Conservation (phyloP, 169 alveolate species). For the Cryptosporidium xiaoi region DNA sequence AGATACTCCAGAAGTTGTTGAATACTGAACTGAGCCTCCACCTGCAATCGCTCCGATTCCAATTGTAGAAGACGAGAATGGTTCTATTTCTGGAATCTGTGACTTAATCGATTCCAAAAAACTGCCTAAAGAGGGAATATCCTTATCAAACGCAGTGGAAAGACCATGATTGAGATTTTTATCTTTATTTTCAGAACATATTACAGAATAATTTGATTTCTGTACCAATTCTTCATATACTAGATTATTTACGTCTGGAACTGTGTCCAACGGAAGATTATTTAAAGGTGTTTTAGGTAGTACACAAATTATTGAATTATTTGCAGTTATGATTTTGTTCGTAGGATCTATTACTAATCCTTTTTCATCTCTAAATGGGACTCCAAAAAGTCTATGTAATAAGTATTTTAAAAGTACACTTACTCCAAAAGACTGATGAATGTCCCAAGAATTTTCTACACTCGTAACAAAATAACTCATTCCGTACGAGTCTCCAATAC, state of each 20-base stretch:
- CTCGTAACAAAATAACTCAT: slow-evolving; percentile 54
- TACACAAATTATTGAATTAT: slow-evolving; percentile 27
- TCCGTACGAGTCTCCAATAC: slow-evolving; percentile 51
- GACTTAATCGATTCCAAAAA: slow-evolving; percentile 37
- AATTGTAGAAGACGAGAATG: background rate
- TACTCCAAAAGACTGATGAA: slow-evolving; percentile 49
- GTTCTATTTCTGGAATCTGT: slow-evolving; percentile 51
- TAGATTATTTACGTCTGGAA: slow-evolving; percentile 12
- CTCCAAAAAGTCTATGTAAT: slow-evolving; percentile 40
- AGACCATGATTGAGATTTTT: slow-evolving; percentile 40
- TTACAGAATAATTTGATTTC: slow-evolving; percentile 26
- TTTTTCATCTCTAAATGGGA: slow-evolving; percentile 28
- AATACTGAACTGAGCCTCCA: background rate
- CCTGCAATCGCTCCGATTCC: slow-evolving; percentile 3
- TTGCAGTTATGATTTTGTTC: slow-evolving; percentile 9
- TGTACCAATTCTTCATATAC: slow-evolving; percentile 49
- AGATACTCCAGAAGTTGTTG: background rate
- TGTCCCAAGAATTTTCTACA: slow-evolving; percentile 41
- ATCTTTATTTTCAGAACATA: background rate
- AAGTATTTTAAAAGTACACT: slow-evolving; percentile 34
- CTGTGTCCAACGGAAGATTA: slow-evolving; percentile 9
- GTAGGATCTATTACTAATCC: slow-evolving; percentile 5
- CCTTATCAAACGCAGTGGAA: slow-evolving; percentile 49
- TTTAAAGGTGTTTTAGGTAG: slow-evolving; percentile 33
- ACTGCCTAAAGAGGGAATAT: slow-evolving; percentile 26